Evolutionary conservation across 169 alveolate genomes (phyloP).

Genomic region (Amoebophrya sp.): DNA sequence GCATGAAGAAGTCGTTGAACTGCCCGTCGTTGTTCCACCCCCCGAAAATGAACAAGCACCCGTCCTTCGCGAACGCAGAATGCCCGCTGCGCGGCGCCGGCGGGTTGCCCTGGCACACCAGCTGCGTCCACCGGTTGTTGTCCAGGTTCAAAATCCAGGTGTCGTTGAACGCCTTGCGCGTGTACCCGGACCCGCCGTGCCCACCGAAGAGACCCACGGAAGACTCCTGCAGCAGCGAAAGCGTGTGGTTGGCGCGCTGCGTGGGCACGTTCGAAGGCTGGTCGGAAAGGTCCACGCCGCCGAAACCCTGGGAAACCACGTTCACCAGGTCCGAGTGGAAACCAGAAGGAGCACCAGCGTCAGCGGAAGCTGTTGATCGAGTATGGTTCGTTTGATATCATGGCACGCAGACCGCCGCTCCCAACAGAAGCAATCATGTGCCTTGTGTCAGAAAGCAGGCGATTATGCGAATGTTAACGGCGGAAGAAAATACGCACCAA

Average conservation of each 20-base stretch:
- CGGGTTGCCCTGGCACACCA: slow-evolving; percentile 58
- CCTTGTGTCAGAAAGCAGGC: too few relatives aligned
- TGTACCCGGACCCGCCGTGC: slow-evolving; percentile 72
- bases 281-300: neutral
- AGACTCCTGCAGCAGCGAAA: slow-evolving; percentile 21
- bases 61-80: slow-evolving; percentile 53
- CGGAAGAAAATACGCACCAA: too few relatives aligned
- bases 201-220: slow-evolving; percentile 52
- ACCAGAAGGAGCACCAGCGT: neutral
- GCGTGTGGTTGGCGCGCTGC: slow-evolving; percentile 34
- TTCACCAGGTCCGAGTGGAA: neutral
- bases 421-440: too few relatives aligned
- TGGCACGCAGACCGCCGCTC: too few relatives aligned
- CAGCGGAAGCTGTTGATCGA: too few relatives aligned
- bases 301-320: neutral
- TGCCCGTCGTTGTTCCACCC: slow-evolving; percentile 79
- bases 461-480: too few relatives aligned
- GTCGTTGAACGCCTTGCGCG: slow-evolving; percentile 67
- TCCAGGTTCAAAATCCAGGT: slow-evolving; percentile 64
- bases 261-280: slow-evolving; percentile 26
- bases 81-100: slow-evolving; percentile 57
- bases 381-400: too few relatives aligned
- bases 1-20: slow-evolving; percentile 61
- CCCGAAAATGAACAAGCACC: slow-evolving; percentile 54
- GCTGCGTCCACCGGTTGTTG: slow-evolving; percentile 57